Evolutionary conservation across 768 basidiomycete species (phyloP).

Genomic region (Strobilomyces echinocephalus): DNA sequence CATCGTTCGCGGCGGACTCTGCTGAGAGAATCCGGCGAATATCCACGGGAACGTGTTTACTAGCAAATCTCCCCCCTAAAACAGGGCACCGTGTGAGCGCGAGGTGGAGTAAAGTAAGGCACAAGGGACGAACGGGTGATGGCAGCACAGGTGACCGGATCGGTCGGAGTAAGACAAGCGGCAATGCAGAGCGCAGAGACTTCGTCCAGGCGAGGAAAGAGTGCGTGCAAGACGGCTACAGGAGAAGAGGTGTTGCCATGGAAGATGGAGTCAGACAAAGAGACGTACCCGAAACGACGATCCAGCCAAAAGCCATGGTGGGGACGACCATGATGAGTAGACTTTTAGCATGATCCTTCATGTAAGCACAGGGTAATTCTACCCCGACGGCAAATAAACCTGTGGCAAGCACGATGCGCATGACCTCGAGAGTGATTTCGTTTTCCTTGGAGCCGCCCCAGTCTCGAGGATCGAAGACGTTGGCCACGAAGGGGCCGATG

Average conservation of each 20-base stretch:
- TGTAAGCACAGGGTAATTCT: slow-evolving; percentile 83
- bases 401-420: slow-evolving; percentile 82
- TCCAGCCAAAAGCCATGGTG: slow-evolving; percentile 83
- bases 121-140: slow-evolving; percentile 53
- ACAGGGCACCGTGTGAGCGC: not conserved
- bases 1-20: slow-evolving; percentile 94
- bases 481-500: slow-evolving; percentile 69
- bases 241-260: not conserved
- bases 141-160: slow-evolving; percentile 87
- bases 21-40: slow-evolving; percentile 79
- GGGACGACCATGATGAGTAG: slow-evolving; percentile 68
- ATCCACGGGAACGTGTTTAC: slow-evolving; percentile 64
- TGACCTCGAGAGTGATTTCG: slow-evolving; percentile 81
- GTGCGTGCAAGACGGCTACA: slow-evolving; percentile 56
- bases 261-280: not conserved
- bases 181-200: slow-evolving; percentile 81
- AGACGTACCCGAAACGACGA: slow-evolving; percentile 60
- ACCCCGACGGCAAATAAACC: slow-evolving; percentile 95
- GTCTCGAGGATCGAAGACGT: slow-evolving; percentile 68
- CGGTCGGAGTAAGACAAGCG: slow-evolving; percentile 89
- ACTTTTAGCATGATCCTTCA: slow-evolving; percentile 72
- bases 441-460: slow-evolving; percentile 58
- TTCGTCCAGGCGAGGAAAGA: slow-evolving; percentile 70
- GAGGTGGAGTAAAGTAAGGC: not conserved
- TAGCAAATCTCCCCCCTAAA: slow-evolving; percentile 66